Percentiles rank a stretch among this genome's conserved stretches.
phyloP scores from a whole-genome alignment of 148 eudicot species.

The Rhododendron vialii region DNA sequence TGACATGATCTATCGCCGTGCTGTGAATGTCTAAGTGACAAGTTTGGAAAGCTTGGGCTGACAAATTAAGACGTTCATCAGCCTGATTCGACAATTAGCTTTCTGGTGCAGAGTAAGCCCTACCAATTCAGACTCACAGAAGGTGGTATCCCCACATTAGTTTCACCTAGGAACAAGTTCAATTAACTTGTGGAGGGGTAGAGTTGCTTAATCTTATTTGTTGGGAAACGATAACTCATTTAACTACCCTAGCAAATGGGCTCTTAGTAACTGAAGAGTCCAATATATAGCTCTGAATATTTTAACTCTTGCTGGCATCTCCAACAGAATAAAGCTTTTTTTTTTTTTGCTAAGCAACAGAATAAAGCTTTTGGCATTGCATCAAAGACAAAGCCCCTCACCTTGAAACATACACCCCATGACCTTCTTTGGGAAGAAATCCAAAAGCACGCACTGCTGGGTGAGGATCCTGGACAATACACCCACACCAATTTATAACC shows the following conservation, averaged over 20 bases:
- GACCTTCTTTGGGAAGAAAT: conserved; percentile 92
- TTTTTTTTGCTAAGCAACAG: neutral
- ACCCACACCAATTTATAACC: conserved; percentile 92
- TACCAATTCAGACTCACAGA: neutral
- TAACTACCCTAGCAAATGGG: neutral
- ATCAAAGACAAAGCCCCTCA: conserved; percentile 11
- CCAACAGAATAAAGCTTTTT: neutral
- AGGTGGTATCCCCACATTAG: neutral
- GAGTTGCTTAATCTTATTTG: neutral
- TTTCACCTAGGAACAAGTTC: neutral
- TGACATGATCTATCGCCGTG: neutral
- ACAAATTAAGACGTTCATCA: neutral
- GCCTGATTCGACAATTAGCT: neutral
- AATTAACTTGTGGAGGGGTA: neutral
- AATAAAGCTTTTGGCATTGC: neutral
- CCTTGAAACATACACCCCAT: conserved; percentile 95
- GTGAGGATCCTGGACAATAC: conserved; percentile 88
- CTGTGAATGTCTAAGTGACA: neutral
- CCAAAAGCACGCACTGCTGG: conserved; percentile 94
- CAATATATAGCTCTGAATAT: neutral
- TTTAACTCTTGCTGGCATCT: neutral
- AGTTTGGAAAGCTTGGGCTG: neutral
- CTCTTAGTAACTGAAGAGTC: neutral
- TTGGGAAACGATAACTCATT: neutral
- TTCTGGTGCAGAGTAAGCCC: neutral